Base-by-base conservation (phyloP, 164 flowering plant genomes). In the Santalum album region DNA sequence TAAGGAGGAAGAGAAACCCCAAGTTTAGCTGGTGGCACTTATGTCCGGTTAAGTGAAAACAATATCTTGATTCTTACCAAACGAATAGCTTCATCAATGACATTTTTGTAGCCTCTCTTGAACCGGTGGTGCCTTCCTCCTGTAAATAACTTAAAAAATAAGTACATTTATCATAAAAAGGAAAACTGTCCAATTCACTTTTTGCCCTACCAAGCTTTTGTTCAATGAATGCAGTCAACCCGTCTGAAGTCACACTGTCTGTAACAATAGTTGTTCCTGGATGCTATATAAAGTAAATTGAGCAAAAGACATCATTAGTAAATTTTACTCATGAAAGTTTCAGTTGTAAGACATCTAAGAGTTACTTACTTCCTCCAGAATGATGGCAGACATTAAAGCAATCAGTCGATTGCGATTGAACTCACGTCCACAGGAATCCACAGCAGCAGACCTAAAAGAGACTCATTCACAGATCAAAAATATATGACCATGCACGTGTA, bases 171-270 rank as follows among this genome's bases (percentile, higher is more conserved):
- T 24, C 7, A 51, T 17, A 19, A 3, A 36, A 55, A 40, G 25
- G 25, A 48, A 18, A 25, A 49, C 29, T 12, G 54, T 25, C 20
- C 18, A 35, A 29, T 42, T 32, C 19, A 53, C 12, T 51, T 35
- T 26, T 22, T 36, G 16, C 7, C 82, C 65, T 72, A 92, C 97
- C 99, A 59, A 92, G 85, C 69, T 87, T 87, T 64, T 89, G 78
- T 56, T 92, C 97, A 53, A 92, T 87, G 60, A 92, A 92, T 66
- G 81, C 50, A 47, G 96, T 87, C 58, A 92, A 67, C 25, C 99
- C 99, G 79, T 89, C 99, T 29, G 99, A 92, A 63, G 97, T 89
- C 53, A 92, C 99, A 70, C 99, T 92, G 68, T 92, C 97, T 23
- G 99, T 92, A 38, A 92, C 97, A 63, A 92, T 87, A 51, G 97